Evolutionary conservation across 2,329 filamentous ascomycete species (phyloP), one percentile per base, ranked within the genome.

Genomic region (Gremmenia infestans): DNA sequence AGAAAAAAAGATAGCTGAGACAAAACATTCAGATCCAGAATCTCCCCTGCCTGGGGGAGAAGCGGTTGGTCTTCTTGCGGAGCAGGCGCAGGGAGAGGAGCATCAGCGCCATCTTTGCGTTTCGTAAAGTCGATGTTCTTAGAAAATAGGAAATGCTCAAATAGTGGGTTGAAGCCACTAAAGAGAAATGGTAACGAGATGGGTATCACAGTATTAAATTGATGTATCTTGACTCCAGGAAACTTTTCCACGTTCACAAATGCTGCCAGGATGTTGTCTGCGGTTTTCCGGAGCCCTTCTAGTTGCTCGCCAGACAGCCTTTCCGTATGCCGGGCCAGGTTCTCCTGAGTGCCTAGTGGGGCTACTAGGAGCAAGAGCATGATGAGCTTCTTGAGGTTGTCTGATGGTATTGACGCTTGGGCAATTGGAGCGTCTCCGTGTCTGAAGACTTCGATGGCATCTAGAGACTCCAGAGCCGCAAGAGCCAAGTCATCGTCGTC

Each of bases 1-100:
- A 91, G 76, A 67, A 91, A 90, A 65, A 90, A 86, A 0, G 88
- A 89, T 3, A 91, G 73, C 65, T 91, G 88, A 2, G 81, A 86
- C 1, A 91, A 70, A 0, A 81, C 70, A 59, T 82, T 82, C n/a
- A 83, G 71, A 61, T 82, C 81, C 60, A 91, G 72, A 36, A 91
- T 88, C 17, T 85, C 81, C 32, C 80, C 83, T 5, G 78, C 73
- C 19, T 77, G 73, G 2, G 82, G 67, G 22, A 85, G 67, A 2
- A 83, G 81, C 52, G 67, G 66, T 52, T 67, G 64, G 11, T 66
- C 60, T 22, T 55, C 43, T 9, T 60, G 48, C 66, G 59, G 35
- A 56, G 63, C 60, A 8, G 55, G 53, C 9, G 55, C 48, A 51
- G 58, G 54, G 8, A 55, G 50, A 32, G 58, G 52, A 40, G 61